phyloP scores from a whole-genome alignment of 768 basidiomycete species.

The Mycena chlorophos region DNA sequence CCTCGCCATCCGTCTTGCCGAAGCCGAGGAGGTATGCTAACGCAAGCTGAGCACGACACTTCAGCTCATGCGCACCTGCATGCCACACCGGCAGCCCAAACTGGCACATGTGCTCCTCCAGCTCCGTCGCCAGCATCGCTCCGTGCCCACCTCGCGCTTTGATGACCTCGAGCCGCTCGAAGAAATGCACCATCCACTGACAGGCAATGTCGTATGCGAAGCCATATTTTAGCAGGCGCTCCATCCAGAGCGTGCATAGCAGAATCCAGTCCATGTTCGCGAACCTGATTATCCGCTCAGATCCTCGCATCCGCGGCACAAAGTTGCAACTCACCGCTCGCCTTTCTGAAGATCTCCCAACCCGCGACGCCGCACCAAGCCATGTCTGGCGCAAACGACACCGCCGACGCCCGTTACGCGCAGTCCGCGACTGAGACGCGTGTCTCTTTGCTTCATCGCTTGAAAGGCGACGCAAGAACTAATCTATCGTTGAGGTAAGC shows the following conservation, averaged over 20 bases:
- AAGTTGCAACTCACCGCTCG: slow-evolving; percentile 5
- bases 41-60: not conserved
- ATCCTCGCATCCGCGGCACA: not conserved
- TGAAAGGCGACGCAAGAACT: slow-evolving; percentile 1
- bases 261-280: slow-evolving; percentile 20
- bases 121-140: too few relatives aligned
- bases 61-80: not conserved
- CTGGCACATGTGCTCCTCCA: too few relatives aligned
- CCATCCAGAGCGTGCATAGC: slow-evolving; percentile 1
- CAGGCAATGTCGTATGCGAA: not conserved
- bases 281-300: slow-evolving; percentile 1
- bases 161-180: not conserved
- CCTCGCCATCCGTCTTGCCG: not conserved
- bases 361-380: not conserved
- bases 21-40: not conserved
- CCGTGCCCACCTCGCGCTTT: not conserved
- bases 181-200: not conserved
- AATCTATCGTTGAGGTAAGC: slow-evolving; percentile 1
- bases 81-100: not conserved
- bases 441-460: not conserved
- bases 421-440: not conserved
- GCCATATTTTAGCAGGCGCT: not conserved
- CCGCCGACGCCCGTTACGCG: not conserved
- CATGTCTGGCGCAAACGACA: slow-evolving; percentile 8
- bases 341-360: slow-evolving; percentile 17